Evolutionary conservation across 768 basidiomycete species (phyloP), one percentile per base, ranked within the genome.

Genomic region (Lentinula boryana): DNA sequence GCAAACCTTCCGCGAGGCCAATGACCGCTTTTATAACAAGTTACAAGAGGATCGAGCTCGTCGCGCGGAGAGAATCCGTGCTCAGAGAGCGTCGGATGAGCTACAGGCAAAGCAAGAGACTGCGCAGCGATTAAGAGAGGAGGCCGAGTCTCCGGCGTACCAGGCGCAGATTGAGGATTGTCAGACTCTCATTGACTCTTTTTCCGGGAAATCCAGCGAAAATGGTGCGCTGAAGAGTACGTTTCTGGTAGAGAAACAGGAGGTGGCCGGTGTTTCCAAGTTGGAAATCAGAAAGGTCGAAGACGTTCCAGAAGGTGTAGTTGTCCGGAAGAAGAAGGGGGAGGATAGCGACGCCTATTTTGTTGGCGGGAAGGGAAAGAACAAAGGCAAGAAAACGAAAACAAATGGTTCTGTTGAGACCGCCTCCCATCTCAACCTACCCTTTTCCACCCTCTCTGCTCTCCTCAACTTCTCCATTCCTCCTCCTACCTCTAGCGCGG

Each of bases 81-180:
- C 82, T 50, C 90, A 92, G 72, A 87, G 86, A 60, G 87, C 81
- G 18, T 89, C 81, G 23, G 87, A 88, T 69, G 94, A 94, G 69
- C 80, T 85, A 33, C 81, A 84, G 68, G 93, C 90, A 78, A 89
- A 84, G 71, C 76, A 87, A 72, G 93, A 94, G 70, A 79, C 88
- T 62, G 88, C 84, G 9, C 83, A 89, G 65, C 87, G 85, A 41
- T 72, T 98, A 51, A 86, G 90, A 56, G 97, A 99, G 62, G 95
- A 98, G 70, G 97, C 97, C 23, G 84, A 87, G 62, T 69, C 81
- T 23, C 95, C 97, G 31, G 97, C 97, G 0, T 98, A 84, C 81
- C 91, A 93, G 68, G 80, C 86, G 57, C 86, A 98, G 71, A 94
- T 99, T 67, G 93, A 98, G 77, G 97, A 98, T 71, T 98, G 95